These are phyloP conservation scores for Thielaviopsis ethacetica DNA, from an alignment of 2,329 filamentous ascomycete genomes.

Conservation along the genomic window DNA sequence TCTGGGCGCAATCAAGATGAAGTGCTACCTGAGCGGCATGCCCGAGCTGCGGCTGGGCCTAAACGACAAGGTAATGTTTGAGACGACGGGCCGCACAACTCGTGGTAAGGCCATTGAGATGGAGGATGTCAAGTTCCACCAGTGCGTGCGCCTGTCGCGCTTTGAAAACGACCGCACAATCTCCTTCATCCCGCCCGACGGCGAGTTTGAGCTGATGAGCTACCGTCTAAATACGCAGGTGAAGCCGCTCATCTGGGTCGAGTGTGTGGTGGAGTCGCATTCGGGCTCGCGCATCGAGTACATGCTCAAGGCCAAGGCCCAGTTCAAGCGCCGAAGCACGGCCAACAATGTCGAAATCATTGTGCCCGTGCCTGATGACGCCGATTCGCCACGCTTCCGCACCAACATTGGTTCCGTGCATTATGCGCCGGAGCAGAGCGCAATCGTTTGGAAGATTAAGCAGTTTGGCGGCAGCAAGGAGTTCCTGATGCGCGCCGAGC, in stretches of 20 bases:
- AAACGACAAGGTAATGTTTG: slow-evolving; percentile 99
- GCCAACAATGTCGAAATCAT: slow-evolving; percentile 98
- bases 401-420: slow-evolving; percentile 96
- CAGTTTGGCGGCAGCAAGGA: slow-evolving; percentile 98
- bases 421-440: slow-evolving; percentile 92
- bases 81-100: slow-evolving; percentile 86
- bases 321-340: slow-evolving; percentile 94
- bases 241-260: slow-evolving; percentile 97
- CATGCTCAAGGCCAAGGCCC: slow-evolving; percentile 94
- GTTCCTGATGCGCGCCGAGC: slow-evolving; percentile 93
- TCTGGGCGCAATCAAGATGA: slow-evolving; percentile 96
- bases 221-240: slow-evolving; percentile 98
- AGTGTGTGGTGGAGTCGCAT: slow-evolving; percentile 92
- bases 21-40: slow-evolving; percentile 97
- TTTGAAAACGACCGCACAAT: slow-evolving; percentile 99
- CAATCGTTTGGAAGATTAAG: slow-evolving; percentile 99
- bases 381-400: slow-evolving; percentile 86
- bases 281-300: slow-evolving; percentile 94
- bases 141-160: slow-evolving; percentile 84
- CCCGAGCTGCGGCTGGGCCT: slow-evolving; percentile 83
- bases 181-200: slow-evolving; percentile 95
- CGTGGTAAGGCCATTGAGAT: slow-evolving; percentile 96
- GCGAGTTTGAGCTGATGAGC: slow-evolving; percentile 98
- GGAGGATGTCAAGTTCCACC: slow-evolving; percentile 99
- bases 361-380: slow-evolving; percentile 92